Conservation (phyloP, 805 yeast genomes). For the Hanseniaspora osmophila region DNA sequence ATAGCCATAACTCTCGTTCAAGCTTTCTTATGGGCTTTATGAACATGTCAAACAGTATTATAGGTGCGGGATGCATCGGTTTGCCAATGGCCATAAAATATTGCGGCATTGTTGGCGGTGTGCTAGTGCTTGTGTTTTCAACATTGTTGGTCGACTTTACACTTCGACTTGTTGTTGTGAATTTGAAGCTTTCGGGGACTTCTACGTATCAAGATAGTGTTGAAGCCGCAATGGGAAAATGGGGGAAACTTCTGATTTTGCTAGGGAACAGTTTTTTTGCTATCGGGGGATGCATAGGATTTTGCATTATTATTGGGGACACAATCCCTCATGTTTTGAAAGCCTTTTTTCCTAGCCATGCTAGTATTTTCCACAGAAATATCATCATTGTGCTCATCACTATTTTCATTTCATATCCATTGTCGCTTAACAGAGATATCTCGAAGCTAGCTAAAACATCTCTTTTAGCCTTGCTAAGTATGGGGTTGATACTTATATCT, state of each 20-base stretch:
- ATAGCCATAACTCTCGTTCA: conserved; percentile 29
- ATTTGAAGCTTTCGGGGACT: conserved; percentile 64
- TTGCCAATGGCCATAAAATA: conserved; percentile 80
- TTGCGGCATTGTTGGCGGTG: conserved; percentile 66
- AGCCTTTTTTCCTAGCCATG: conserved; percentile 39
- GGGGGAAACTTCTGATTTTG: conserved; percentile 55
- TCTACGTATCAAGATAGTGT: conserved; percentile 79
- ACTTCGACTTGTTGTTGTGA: conserved; percentile 59
- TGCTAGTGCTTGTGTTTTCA: conserved; percentile 42
- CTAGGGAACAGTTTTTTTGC: conserved; percentile 80
- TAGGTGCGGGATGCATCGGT: conserved; percentile 93
- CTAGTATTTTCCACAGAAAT: conserved; percentile 42
- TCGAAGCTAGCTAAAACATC: conserved; percentile 77
- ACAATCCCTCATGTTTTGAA: conserved; percentile 81
- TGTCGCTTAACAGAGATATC: conserved; percentile 68
- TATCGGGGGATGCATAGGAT: conserved; percentile 87
- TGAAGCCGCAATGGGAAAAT: conserved; percentile 57
- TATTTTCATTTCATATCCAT: conserved; percentile 62
- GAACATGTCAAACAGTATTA: conserved; percentile 92
- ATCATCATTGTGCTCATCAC: conserved; percentile 60
- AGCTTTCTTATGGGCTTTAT: conserved; percentile 77
- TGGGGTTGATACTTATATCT: conserved; percentile 62
- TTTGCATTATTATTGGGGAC: conserved; percentile 88
- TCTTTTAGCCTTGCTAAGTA: conserved; percentile 72
- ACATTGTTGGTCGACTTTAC: conserved; percentile 84